Evolutionary conservation across 257 asterid species (phyloP).

Genomic region (Solanum commersonii): DNA sequence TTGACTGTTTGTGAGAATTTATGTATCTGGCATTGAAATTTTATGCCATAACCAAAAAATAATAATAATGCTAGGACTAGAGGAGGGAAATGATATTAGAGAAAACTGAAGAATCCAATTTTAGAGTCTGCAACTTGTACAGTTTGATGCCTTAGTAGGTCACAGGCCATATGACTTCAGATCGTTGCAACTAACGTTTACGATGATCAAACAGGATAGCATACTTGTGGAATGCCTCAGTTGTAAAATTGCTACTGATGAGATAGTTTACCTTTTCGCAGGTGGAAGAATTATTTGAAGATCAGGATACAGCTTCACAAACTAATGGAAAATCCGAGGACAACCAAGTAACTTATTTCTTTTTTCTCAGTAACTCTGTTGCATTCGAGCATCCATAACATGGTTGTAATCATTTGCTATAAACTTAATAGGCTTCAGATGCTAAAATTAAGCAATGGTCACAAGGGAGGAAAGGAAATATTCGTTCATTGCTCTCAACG

Average conservation of each 20-base stretch:
- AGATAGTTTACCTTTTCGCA: conserved; percentile 14
- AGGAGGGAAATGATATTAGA: neutral
- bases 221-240: neutral
- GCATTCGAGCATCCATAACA: neutral
- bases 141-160: neutral
- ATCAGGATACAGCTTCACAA: conserved; percentile 21
- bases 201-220: neutral
- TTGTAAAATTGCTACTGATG: neutral
- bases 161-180: neutral
- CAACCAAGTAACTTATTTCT: conserved; percentile 30
- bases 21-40: neutral
- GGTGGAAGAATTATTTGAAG: conserved; percentile 63
- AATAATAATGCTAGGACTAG: neutral
- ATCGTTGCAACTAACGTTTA: neutral
- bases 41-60: neutral
- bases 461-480: conserved; percentile 87
- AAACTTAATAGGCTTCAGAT: conserved; percentile 49
- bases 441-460: conserved; percentile 84
- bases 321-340: conserved; percentile 34
- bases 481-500: conserved; percentile 83
- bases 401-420: neutral
- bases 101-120: neutral
- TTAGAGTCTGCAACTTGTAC: neutral
- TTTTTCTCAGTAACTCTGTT: neutral
- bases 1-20: neutral